Evolutionary conservation across 2,329 filamentous ascomycete species (phyloP), one percentile per base, ranked within the genome.

Genomic region (Coleophoma cylindrospora): DNA sequence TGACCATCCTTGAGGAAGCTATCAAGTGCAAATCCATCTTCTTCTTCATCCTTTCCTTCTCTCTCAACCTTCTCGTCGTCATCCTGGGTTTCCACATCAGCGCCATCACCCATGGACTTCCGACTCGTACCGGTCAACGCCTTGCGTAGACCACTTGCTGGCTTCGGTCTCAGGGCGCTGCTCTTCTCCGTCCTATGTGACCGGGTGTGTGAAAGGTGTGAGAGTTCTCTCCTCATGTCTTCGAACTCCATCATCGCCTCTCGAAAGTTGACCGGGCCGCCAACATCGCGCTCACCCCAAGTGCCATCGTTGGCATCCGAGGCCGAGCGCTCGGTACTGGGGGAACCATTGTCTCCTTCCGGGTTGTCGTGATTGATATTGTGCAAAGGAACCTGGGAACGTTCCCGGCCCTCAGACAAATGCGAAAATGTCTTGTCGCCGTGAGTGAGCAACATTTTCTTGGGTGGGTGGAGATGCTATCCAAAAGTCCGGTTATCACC

Each of bases 1-100:
- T 87, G 84, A 1, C 87, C 87, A 52, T 88, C 81, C 43, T 81
- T 78, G 68, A 91, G 79, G 62, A 91, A 91, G 12, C 81, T 72
- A 34, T 77, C 79, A 1, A 91, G 74, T 53, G 87, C 78, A 55
- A 91, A 90, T 3, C 79, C 82, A 1, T 81, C 78, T 2, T 79
- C 72, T 14, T 78, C 74, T 14, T 77, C 73, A 5, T 66, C 69
- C 41, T 67, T 68, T 45, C 66, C 59, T 48, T 53, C 52, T 27
- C 51, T 53, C 46, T 49, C 45, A 48, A 47, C 56, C 52, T 50
- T 64, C 61, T 55, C 63, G 57, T 41, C 55, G 38, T 22, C 55
- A 45, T 33, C 44, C 34, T 54, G 54, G 47, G 54, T 55, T 51
- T 59, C 61, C 48, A 58, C 44, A 50, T 56, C 57, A 48, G 32